Evolutionary conservation across 2,329 filamentous ascomycete species (phyloP).

Genomic region (Clarireedia monteithiana): DNA sequence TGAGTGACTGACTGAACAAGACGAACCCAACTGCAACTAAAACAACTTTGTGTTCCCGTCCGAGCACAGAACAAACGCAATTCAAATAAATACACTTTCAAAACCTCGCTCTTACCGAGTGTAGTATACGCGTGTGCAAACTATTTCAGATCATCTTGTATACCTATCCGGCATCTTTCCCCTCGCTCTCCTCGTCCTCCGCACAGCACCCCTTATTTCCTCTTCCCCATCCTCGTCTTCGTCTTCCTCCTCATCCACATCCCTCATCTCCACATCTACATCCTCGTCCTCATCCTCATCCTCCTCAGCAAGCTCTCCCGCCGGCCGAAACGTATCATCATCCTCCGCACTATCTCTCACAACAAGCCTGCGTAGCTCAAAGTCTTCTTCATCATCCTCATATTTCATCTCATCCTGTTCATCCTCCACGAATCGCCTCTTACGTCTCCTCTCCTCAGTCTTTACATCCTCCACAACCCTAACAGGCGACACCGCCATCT

Average conservation of each 20-base stretch:
- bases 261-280: not conserved
- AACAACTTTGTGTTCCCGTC: too few relatives aligned
- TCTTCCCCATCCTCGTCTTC: not conserved
- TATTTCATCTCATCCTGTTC: not conserved
- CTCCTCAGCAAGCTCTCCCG: not conserved
- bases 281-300: not conserved
- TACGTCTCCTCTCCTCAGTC: too few relatives aligned
- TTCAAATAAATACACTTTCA: too few relatives aligned
- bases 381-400: not conserved
- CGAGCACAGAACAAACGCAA: too few relatives aligned
- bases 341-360: not conserved
- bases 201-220: not conserved
- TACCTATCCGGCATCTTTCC: not conserved
- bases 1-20: too few relatives aligned
- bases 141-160: not conserved
- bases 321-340: not conserved
- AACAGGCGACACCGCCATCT: conserved; percentile 2
- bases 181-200: not conserved
- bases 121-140: too few relatives aligned
- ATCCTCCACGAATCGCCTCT: not conserved
- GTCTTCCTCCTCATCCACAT: not conserved
- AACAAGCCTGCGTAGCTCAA: not conserved
- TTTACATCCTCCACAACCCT: too few relatives aligned
- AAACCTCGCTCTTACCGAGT: too few relatives aligned
- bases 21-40: too few relatives aligned